Conservation (phyloP, 768 basidiomycete species). For the Trametes punicea region DNA sequence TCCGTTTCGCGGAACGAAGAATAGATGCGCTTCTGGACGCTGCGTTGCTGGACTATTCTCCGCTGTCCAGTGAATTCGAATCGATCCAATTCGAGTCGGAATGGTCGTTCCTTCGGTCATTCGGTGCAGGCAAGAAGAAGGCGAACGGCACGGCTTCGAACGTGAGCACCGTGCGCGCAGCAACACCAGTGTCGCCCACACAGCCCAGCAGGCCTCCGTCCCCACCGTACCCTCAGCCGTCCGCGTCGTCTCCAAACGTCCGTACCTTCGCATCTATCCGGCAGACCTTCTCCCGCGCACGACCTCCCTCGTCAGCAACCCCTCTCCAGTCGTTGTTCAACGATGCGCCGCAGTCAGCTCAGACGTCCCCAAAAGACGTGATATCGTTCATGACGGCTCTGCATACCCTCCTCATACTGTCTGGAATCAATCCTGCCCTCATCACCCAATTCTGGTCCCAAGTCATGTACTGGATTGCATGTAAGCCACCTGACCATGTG, state of each 20-base stretch:
- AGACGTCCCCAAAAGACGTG: constrained; percentile 46
- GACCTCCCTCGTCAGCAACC: constrained; percentile 41
- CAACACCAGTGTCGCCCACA: constrained; percentile 48
- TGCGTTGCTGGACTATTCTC: constrained; percentile 77
- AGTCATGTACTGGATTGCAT: constrained; percentile 97
- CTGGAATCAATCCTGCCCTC: constrained; percentile 87
- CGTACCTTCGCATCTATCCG: constrained; percentile 61
- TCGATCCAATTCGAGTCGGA: constrained; percentile 92
- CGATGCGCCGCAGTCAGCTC: constrained; percentile 33
- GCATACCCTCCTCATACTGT: constrained; percentile 76
- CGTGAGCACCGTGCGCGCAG: constrained; percentile 27
- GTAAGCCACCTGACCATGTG: constrained; percentile 44
- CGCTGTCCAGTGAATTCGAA: constrained; percentile 75
- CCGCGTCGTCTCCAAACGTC: constrained; percentile 45
- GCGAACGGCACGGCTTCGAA: constrained; percentile 15
- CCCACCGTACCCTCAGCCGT: constrained; percentile 41
- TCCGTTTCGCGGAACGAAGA: constrained; percentile 84
- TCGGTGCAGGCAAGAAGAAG: constrained; percentile 59
- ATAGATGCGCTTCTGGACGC: constrained; percentile 86
- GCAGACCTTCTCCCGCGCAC: constrained; percentile 57
- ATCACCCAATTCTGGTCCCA: constrained; percentile 94
- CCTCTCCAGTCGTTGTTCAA: constrained; percentile 48
- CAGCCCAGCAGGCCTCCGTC: constrained; percentile 47
- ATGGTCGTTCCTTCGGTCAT: constrained; percentile 86
- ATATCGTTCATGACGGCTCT: constrained; percentile 82